These are phyloP conservation scores for Lactarius hengduanensis DNA, from an alignment of 768 basidiomycete species.

Conservation along the genomic window DNA sequence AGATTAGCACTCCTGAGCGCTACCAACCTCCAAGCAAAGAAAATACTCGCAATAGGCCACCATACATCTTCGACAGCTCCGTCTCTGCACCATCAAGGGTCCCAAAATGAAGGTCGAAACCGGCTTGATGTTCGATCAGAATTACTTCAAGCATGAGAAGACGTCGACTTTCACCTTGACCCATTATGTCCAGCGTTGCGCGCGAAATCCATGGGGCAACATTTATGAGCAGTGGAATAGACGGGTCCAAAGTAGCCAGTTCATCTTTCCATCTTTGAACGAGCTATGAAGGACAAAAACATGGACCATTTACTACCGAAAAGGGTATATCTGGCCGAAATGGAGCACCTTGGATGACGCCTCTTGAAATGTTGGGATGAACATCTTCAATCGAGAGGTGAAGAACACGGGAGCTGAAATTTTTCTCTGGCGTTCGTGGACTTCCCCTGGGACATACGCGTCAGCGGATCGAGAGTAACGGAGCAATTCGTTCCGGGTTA, in stretches of 20 bases:
- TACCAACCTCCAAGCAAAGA: neutral
- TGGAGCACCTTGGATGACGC: slow-evolving; percentile 28
- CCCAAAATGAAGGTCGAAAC: slow-evolving; percentile 32
- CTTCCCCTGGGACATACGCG: slow-evolving; percentile 20
- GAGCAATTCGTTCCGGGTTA: neutral
- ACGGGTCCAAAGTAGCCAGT: slow-evolving; percentile 14
- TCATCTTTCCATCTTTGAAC: slow-evolving; percentile 32
- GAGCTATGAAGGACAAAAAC: slow-evolving; percentile 20
- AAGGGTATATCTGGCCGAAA: neutral
- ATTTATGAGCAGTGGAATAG: slow-evolving; percentile 20
- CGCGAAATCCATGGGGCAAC: slow-evolving; percentile 30
- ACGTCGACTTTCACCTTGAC: slow-evolving; percentile 26
- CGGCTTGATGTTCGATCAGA: slow-evolving; percentile 25
- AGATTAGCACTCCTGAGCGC: neutral
- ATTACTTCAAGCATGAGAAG: neutral
- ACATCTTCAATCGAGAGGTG: slow-evolving; percentile 29
- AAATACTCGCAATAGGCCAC: slow-evolving; percentile 31
- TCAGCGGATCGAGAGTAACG: neutral
- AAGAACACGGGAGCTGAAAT: slow-evolving; percentile 33
- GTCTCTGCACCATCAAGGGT: slow-evolving; percentile 30
- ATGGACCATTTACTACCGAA: neutral
- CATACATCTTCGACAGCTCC: slow-evolving; percentile 30
- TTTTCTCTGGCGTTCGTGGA: slow-evolving; percentile 30
- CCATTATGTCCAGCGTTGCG: slow-evolving; percentile 34
- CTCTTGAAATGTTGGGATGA: slow-evolving; percentile 31